These are phyloP conservation scores for Dendrocalamus latiflorus DNA, from an alignment of 202 grass and related monocot species.

Conservation along the genomic window DNA sequence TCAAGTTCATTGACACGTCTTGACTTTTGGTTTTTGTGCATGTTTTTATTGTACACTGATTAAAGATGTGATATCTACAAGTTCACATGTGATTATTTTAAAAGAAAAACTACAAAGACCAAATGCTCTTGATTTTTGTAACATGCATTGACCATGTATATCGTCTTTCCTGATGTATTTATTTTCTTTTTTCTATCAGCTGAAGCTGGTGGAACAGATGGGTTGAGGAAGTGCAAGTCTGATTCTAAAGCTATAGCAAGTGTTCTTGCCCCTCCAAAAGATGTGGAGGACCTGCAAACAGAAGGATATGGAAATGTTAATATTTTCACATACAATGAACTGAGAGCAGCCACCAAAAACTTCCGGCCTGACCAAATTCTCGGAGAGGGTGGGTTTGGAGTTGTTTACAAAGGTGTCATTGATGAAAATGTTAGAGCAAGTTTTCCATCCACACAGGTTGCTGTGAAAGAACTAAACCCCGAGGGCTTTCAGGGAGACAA, in stretches of 20 bases:
- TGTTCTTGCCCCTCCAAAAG: slow-evolving; percentile 82
- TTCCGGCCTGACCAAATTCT: slow-evolving; percentile 95
- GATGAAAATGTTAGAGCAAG: slow-evolving; percentile 75
- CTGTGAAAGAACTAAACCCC: slow-evolving; percentile 93
- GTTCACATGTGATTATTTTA: neutral
- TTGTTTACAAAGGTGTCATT: too few species aligned
- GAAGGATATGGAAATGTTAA: slow-evolving; percentile 85
- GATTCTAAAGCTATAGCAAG: slow-evolving; percentile 54
- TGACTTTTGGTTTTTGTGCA: neutral
- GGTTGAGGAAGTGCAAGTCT: slow-evolving; percentile 57
- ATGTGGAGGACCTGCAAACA: slow-evolving; percentile 72
- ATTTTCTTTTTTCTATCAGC: neutral
- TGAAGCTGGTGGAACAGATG: slow-evolving; percentile 36
- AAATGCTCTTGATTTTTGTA: neutral
- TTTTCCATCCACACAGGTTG: slow-evolving; percentile 78
- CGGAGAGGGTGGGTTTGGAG: slow-evolving; percentile 95
- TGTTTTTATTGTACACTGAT: neutral
- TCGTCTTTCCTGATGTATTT: slow-evolving; percentile 26
- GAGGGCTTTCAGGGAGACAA: slow-evolving; percentile 97
- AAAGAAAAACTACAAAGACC: neutral
- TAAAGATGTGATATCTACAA: neutral
- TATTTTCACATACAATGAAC: slow-evolving; percentile 78
- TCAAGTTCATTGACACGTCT: neutral
- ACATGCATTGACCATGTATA: neutral
- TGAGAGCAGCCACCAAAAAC: slow-evolving; percentile 85